Evolutionary conservation across 2,329 filamentous ascomycete species (phyloP).

Genomic region (Fusarium coicis): DNA sequence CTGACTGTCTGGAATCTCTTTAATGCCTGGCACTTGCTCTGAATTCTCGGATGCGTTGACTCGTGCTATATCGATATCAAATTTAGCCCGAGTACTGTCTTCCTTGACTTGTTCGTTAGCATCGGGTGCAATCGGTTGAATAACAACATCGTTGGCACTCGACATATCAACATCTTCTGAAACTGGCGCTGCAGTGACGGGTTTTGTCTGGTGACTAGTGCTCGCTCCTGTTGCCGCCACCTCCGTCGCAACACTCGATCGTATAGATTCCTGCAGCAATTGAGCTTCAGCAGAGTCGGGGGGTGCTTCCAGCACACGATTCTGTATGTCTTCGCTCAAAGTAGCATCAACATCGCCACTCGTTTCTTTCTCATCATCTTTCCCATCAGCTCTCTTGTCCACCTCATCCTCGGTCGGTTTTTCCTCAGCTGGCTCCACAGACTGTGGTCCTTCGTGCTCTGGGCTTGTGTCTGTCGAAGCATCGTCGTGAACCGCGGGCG

Average conservation of each 20-base stretch:
- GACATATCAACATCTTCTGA: constrained; percentile 16
- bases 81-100: neutral
- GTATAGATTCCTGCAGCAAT: constrained; percentile 56
- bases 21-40: constrained; percentile 2
- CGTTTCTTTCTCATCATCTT: constrained; percentile 20
- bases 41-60: neutral
- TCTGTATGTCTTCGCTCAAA: constrained; percentile 34
- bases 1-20: constrained; percentile 52
- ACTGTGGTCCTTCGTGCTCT: constrained; percentile 72
- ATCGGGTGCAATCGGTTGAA: neutral
- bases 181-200: neutral
- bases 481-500: constrained; percentile 74
- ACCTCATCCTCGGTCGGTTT: constrained; percentile 56
- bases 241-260: constrained; percentile 40
- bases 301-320: constrained; percentile 35
- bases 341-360: constrained; percentile 13
- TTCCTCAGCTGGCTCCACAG: constrained; percentile 60
- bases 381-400: constrained; percentile 38
- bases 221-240: neutral
- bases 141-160: neutral
- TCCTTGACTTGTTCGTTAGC: neutral
- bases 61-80: neutral
- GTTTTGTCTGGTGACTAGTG: constrained; percentile 5
- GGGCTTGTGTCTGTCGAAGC: constrained; percentile 80
- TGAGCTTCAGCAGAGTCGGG: constrained; percentile 56